phyloP scores from a whole-genome alignment of 2,329 filamentous ascomycete species.

The Alternaria gaisen region DNA sequence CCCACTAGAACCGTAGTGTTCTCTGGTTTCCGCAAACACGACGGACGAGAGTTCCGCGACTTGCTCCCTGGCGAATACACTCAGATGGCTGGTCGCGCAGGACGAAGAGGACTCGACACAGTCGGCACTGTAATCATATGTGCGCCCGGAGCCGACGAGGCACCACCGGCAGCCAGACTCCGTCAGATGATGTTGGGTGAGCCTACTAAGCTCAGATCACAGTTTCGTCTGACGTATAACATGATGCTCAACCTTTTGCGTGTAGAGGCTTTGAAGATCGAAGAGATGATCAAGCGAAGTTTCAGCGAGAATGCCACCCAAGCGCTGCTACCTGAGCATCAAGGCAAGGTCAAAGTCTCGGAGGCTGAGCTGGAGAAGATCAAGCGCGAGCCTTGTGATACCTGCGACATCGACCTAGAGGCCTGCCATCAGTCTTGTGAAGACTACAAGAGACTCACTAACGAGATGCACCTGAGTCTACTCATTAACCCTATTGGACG shows the following conservation, averaged over 20 bases:
- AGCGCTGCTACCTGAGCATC: conserved; percentile 90
- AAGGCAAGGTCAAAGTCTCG: conserved; percentile 90
- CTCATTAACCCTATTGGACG: conserved; percentile 83
- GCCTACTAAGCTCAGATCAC: conserved; percentile 92
- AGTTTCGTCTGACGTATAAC: conserved; percentile 97
- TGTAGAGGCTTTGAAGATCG: conserved; percentile 96
- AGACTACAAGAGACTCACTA: conserved; percentile 79
- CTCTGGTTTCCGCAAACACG: conserved; percentile 95
- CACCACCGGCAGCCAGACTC: conserved; percentile 82
- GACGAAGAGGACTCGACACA: conserved; percentile 88
- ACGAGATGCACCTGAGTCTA: conserved; percentile 79
- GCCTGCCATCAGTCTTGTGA: conserved; percentile 83
- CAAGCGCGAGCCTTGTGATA: conserved; percentile 81
- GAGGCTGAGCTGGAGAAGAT: conserved; percentile 92
- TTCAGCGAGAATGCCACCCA: conserved; percentile 99
- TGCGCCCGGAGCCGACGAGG: conserved; percentile 80
- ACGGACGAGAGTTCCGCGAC: conserved; percentile 90
- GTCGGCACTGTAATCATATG: conserved; percentile 97
- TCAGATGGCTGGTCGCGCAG: conserved; percentile 96
- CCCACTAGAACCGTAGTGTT: conserved; percentile 97
- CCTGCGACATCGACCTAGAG: conserved; percentile 83
- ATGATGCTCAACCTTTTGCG: conserved; percentile 97
- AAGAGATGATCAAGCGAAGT: conserved; percentile 99
- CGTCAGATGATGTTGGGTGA: conserved; percentile 96
- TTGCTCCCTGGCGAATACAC: conserved; percentile 95